phyloP scores from a whole-genome alignment of 78 protist genomes.

The Tieghemostelium lacteum region DNA sequence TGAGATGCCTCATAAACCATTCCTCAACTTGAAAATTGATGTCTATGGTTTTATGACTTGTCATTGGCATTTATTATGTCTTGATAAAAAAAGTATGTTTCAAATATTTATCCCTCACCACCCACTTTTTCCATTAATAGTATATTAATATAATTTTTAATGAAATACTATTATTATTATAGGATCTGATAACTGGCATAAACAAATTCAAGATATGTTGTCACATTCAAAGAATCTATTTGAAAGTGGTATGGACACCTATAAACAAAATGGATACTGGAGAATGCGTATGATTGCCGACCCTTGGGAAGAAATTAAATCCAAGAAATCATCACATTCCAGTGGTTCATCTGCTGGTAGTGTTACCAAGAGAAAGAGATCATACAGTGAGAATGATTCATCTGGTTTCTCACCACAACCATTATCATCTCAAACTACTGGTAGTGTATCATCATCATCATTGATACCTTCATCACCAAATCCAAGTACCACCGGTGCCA shows the following conservation, averaged over 20 bases:
- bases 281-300: constrained; percentile 62
- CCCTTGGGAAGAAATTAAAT: constrained; percentile 73
- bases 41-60: constrained; percentile 77
- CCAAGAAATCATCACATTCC: constrained; percentile 47
- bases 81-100: constrained; percentile 63
- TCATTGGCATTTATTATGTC: constrained; percentile 72
- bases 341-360: too few species aligned
- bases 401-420: not conserved
- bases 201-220: constrained; percentile 74
- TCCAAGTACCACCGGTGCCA: not conserved
- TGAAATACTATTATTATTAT: not conserved
- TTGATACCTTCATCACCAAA: constrained; percentile 5
- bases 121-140: too few species aligned
- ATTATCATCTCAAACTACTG: not conserved
- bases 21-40: constrained; percentile 58
- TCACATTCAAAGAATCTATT: constrained; percentile 56
- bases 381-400: constrained; percentile 49
- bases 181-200: constrained; percentile 79
- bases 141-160: too few species aligned
- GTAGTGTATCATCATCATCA: not conserved
- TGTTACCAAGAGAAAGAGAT: constrained; percentile 59
- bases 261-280: constrained; percentile 78
- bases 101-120: not conserved
- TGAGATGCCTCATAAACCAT: constrained; percentile 55
- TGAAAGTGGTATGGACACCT: constrained; percentile 64